A percentile compares a stretch with the other conserved stretches of the same genome.
Conservation (phyloP, 2,329 filamentous ascomycete genomes). For the Calonectria pauciramosa region DNA sequence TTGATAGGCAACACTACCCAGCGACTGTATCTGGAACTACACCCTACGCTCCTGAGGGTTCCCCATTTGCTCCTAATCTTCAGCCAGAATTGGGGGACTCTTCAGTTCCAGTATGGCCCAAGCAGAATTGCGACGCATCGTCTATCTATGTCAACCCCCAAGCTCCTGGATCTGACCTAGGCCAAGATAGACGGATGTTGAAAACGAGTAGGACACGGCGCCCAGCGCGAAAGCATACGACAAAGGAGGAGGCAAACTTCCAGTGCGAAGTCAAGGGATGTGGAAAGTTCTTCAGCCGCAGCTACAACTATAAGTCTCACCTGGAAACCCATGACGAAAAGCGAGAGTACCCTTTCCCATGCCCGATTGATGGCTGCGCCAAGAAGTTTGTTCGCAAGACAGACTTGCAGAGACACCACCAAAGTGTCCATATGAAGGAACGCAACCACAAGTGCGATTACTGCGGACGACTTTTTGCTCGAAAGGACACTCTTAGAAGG, state of each 20-base stretch:
- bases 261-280: constrained; percentile 78
- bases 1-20: constrained; percentile 41
- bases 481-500: constrained; percentile 88
- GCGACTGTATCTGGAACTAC: constrained; percentile 32
- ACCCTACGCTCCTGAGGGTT: constrained; percentile 39
- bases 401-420: constrained; percentile 76
- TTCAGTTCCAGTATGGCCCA: constrained; percentile 37
- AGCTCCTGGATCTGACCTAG: constrained; percentile 36
- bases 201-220: constrained; percentile 48
- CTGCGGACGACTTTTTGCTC: constrained; percentile 79
- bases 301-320: constrained; percentile 90
- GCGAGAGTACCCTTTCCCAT: constrained; percentile 79
- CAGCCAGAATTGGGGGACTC: constrained; percentile 33
- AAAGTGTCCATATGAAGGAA: constrained; percentile 80
- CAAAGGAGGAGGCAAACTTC: constrained; percentile 78
- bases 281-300: constrained; percentile 83
- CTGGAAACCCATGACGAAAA: constrained; percentile 86
- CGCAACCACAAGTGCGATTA: constrained; percentile 78
- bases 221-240: constrained; percentile 67
- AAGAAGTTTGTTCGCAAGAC: constrained; percentile 88
- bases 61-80: constrained; percentile 36
- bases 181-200: constrained; percentile 38
- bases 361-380: constrained; percentile 73
- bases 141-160: constrained; percentile 40
- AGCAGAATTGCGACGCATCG: constrained; percentile 43